A percentile compares a stretch with the other conserved stretches of the same genome.
phyloP scores from a whole-genome alignment of 2,329 filamentous ascomycete genomes.

The Davidsoniella virescens region DNA sequence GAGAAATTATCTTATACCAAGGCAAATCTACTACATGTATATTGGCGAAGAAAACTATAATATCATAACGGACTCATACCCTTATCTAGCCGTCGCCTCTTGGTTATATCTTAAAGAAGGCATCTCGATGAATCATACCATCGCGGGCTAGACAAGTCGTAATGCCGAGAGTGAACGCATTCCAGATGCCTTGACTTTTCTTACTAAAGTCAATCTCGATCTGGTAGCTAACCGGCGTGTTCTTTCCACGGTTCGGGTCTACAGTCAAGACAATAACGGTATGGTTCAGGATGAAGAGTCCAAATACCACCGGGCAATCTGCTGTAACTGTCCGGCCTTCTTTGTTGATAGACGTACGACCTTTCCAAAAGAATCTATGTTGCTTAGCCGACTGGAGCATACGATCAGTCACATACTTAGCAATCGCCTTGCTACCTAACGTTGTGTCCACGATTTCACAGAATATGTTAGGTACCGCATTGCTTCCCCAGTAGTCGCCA shows the following conservation, averaged over 20 bases:
- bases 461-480: constrained; percentile 24
- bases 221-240: constrained; percentile 26
- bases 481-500: constrained; percentile 21
- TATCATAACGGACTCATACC: neutral
- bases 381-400: constrained; percentile 22
- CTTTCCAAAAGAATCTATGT: constrained; percentile 24
- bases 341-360: neutral
- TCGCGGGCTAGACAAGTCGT: constrained; percentile 9
- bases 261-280: constrained; percentile 25
- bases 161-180: constrained; percentile 27
- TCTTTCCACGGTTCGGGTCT: constrained; percentile 23
- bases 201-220: constrained; percentile 26
- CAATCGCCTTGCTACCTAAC: constrained; percentile 17
- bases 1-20: too few relatives aligned
- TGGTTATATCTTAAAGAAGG: neutral
- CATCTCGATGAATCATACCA: constrained; percentile 6
- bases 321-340: constrained; percentile 10
- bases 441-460: constrained; percentile 22
- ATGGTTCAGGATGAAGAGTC: constrained; percentile 26
- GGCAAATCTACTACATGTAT: too few relatives aligned
- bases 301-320: constrained; percentile 26
- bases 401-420: constrained; percentile 21
- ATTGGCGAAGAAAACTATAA: neutral
- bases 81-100: neutral
- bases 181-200: constrained; percentile 27